Percentiles rank a stretch among this genome's conserved stretches.
Conservation (phyloP, 148 eudicot genomes). For the Fagopyrum esculentum region DNA sequence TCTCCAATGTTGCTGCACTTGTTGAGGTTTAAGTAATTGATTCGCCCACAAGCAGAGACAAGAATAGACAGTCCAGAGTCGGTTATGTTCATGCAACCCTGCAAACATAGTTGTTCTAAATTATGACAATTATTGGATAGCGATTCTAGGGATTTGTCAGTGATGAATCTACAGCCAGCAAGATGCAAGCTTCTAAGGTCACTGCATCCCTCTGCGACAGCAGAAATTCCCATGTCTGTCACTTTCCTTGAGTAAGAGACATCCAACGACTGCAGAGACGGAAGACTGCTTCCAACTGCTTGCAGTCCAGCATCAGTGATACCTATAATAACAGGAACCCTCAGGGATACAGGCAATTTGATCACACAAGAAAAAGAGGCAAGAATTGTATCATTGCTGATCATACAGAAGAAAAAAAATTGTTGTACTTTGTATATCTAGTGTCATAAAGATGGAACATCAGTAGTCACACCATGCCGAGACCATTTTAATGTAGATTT, state of each 20-base stretch:
- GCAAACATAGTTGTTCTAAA: slow-evolving; percentile 57
- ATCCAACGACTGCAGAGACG: slow-evolving; percentile 61
- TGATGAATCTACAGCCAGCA: slow-evolving; percentile 67
- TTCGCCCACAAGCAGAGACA: slow-evolving; percentile 55
- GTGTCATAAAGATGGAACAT: neutral
- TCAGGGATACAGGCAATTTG: slow-evolving; percentile 6
- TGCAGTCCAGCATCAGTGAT: slow-evolving; percentile 69
- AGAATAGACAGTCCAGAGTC: slow-evolving; percentile 62
- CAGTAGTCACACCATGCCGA: neutral
- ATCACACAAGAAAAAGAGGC: neutral
- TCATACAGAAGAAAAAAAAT: neutral
- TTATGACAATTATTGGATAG: slow-evolving; percentile 60
- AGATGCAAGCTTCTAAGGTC: slow-evolving; percentile 70
- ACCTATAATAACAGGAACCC: slow-evolving; percentile 41
- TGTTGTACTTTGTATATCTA: neutral
- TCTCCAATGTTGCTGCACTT: slow-evolving; percentile 85
- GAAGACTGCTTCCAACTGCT: slow-evolving; percentile 60
- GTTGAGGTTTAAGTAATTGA: slow-evolving; percentile 56
- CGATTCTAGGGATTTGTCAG: slow-evolving; percentile 44
- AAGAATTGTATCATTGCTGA: neutral
- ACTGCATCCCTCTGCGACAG: slow-evolving; percentile 68
- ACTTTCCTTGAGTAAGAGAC: slow-evolving; percentile 80
- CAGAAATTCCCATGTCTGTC: slow-evolving; percentile 66
- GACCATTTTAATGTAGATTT: neutral
- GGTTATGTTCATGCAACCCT: slow-evolving; percentile 71